Evolutionary conservation across 2,329 filamentous ascomycete genomes (phyloP), one percentile per base, ranked within the genome.

Genomic region (Aspergillus caelatus): DNA sequence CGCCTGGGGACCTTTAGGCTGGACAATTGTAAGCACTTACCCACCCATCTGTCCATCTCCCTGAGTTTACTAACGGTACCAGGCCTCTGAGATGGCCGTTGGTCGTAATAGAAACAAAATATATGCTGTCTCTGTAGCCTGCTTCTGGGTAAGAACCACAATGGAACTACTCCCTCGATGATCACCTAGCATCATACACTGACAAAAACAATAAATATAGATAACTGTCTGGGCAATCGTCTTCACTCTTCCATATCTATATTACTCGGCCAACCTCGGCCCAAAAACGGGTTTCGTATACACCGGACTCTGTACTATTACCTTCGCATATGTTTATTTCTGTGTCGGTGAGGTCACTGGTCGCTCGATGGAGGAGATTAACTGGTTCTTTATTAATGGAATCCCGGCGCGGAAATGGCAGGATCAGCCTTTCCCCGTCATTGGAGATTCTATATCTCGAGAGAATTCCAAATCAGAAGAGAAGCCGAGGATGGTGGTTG

Each of bases 271-370:
- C 45, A 30, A 30, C 9, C 57, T 53, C 2, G 57, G 45, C 19
- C 46, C 57, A 2, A 53, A 52, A 36, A 60, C 30, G n/a, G 50
- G 30, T 11, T 54, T 36, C 12, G 57, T 60, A 16, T 60, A 60
- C 46, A 41, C 57, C 7, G 57, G 34, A 1, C 45, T 59, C 21
- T 60, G 57, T n/a, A 32, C 30, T 21, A 23, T 53, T n/a, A 53
- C 30, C 21, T 52, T 52, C 7, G 28, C 9, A 14, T 60, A 52
- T 53, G 30, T 32, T 30, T 36, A 41, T 16, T 76, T 58, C 70
- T 74, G 30, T 16, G 30, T 39, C n/a, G 34, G 34, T 6, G 58
- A 54, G 58, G 58, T 36, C n/a, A 53, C 34, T 5, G 21, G 36
- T 11, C 34, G 50, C 14, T 53, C 34, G 45, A 54, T 60, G 36